Evolutionary conservation across 768 basidiomycete species (phyloP).

Genomic region (Lactarius psammicola): DNA sequence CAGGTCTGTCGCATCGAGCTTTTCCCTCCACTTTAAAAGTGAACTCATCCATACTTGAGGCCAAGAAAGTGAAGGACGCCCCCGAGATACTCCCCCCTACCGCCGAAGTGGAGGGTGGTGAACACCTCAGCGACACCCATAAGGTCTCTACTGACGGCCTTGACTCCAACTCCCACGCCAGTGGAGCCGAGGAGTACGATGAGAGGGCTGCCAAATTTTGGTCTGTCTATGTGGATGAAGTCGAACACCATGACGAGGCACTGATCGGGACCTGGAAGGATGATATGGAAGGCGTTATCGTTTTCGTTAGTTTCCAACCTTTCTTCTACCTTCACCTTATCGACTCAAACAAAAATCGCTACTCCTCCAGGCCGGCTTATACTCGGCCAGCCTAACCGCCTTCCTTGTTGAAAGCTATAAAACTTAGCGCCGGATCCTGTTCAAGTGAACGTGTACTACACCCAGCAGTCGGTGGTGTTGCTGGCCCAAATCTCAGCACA

Average conservation of each 20-base stretch:
- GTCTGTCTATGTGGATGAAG: conserved; percentile 40
- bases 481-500: conserved; percentile 24
- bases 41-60: neutral
- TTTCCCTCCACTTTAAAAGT: too few species aligned
- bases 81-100: neutral
- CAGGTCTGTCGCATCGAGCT: neutral
- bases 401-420: conserved; percentile 22
- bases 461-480: conserved; percentile 16
- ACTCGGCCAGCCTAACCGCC: conserved; percentile 22
- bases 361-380: conserved; percentile 20
- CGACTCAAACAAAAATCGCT: neutral
- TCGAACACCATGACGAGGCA: conserved; percentile 37
- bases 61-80: neutral
- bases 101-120: neutral
- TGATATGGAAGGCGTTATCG: conserved; percentile 43
- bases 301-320: conserved; percentile 37
- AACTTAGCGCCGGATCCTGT: neutral
- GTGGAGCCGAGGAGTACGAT: conserved; percentile 32
- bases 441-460: neutral
- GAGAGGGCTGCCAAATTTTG: conserved; percentile 42
- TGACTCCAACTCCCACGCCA: too few species aligned
- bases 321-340: neutral
- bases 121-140: neutral
- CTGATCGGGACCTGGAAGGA: conserved; percentile 42
- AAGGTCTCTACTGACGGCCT: neutral